Base-by-base conservation (phyloP, 805 yeast genomes). In the Hanseniaspora valbyensis region DNA sequence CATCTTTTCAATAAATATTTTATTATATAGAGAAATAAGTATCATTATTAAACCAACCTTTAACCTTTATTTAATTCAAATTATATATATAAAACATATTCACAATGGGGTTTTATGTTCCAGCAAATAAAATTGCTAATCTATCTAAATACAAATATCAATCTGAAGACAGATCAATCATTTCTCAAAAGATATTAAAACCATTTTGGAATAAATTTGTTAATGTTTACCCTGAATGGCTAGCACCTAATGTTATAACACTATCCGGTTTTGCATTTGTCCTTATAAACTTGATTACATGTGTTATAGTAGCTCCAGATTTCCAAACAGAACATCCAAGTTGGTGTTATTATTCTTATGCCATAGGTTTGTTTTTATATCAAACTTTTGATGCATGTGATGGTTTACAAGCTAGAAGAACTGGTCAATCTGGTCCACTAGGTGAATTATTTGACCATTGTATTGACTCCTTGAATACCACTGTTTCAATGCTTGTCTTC, bases 351-450 rank as follows among this genome's bases (percentile, higher is more conserved):
- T 74, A 76, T 56, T 68, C 80, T 41, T 84, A 85, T 62, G 96
- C 94, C 0, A 61, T 83, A 54, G 90, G 95, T 5, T 67, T 89
- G 56, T 88, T 89, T 61, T 69, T 88, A 74, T 89, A 89, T 65
- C 97, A 89, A 64, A 89, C 96, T 0, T 87, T 89, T 64, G 97
- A 89, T 65, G 95, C 95, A 0, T 84, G 95, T 65, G 97, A 89
- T 65, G 97, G 97, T 4, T 76, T 83, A 55, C 97, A 89, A 64
- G 96, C 96, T 14, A 78, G 97, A 61, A 77, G 90, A 60, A 89
- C 96, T 1, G 95, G 94, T n/a, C 94, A 87, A 65, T 77, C 86
- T 54, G 92, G 96, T 2, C 96, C 97, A 1, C 69, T 89, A 59
- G 97, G 97, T 30, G 97, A 89, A 63, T 71, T 89, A 52, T 90